Evolutionary conservation across 306 rosid genomes (phyloP).

Genomic region (Pyrus bretschneideri): DNA sequence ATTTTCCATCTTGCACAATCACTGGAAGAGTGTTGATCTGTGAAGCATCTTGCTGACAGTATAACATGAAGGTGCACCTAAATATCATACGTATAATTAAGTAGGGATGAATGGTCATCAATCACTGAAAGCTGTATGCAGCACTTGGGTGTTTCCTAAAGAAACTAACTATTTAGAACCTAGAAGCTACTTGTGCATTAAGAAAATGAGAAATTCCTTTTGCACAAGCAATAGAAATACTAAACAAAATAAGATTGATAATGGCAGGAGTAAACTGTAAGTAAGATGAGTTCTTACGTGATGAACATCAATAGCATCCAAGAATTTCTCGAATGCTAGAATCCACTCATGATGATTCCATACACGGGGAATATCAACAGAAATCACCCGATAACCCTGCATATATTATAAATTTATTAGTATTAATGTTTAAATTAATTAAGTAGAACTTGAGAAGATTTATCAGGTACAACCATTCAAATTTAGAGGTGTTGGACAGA

Average conservation of each 20-base stretch:
- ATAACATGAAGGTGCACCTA: neutral
- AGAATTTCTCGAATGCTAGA: constrained; percentile 92
- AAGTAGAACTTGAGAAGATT: neutral
- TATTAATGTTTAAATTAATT: neutral
- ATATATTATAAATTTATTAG: neutral
- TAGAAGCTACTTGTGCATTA: neutral
- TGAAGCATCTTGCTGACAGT: neutral
- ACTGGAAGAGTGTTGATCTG: neutral
- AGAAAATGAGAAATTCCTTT: neutral
- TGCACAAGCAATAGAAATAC: neutral
- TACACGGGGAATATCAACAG: constrained; percentile 92
- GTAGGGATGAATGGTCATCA: neutral
- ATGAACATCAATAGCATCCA: constrained; percentile 98
- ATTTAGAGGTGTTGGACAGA: too few species aligned
- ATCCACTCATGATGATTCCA: constrained; percentile 95
- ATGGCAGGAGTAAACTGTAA: neutral
- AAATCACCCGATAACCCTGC: constrained; percentile 94
- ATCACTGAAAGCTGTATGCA: neutral
- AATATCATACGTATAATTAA: neutral
- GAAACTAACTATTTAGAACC: neutral
- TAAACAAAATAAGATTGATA: neutral
- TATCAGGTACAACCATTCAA: too few species aligned
- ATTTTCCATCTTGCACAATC: neutral
- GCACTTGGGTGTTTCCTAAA: neutral
- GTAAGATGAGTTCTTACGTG: constrained; percentile 49